phyloP scores from a whole-genome alignment of 2,329 filamentous ascomycete species.

The Pezicula rhizophila region DNA sequence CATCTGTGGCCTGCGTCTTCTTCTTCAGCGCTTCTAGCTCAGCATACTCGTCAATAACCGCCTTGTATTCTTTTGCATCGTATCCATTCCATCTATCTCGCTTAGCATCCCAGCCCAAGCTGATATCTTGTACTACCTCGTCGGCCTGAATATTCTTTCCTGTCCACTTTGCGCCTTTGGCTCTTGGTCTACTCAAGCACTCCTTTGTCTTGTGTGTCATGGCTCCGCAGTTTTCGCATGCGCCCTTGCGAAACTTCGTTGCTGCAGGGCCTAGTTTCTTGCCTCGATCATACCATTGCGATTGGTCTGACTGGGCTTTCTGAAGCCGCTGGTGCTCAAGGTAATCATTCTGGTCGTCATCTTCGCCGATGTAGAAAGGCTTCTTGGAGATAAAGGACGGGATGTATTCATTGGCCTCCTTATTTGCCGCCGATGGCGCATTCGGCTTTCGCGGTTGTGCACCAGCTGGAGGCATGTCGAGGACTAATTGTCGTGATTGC shows the following conservation, averaged over 20 bases:
- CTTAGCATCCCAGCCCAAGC: conserved; percentile 94
- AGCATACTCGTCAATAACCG: conserved; percentile 85
- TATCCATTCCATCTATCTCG: conserved; percentile 98
- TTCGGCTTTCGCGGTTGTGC: conserved; percentile 26
- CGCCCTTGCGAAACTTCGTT: conserved; percentile 95
- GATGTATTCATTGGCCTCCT: conserved; percentile 98
- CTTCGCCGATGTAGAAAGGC: conserved; percentile 85
- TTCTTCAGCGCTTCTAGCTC: conserved; percentile 71
- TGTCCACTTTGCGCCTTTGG: conserved; percentile 85
- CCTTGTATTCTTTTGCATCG: conserved; percentile 76
- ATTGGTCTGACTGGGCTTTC: conserved; percentile 56
- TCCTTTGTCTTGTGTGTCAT: conserved; percentile 97
- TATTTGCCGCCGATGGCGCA: conserved; percentile 44
- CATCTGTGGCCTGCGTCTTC: conserved; percentile 40
- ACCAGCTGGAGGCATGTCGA: conserved; percentile 33
- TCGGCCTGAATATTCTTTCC: conserved; percentile 92
- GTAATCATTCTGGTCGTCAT: conserved; percentile 76
- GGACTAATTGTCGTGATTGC: not conserved
- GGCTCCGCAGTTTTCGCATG: conserved; percentile 95
- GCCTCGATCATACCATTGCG: conserved; percentile 90
- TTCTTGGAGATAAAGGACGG: conserved; percentile 97
- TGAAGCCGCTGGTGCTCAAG: conserved; percentile 90
- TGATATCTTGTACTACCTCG: conserved; percentile 77
- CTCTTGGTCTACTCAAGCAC: conserved; percentile 81
- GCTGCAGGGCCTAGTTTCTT: conserved; percentile 79